A percentile compares a stretch with the other conserved stretches of the same genome.
phyloP scores from a whole-genome alignment of 345 rosid genomes.

The Microcos paniculata region DNA sequence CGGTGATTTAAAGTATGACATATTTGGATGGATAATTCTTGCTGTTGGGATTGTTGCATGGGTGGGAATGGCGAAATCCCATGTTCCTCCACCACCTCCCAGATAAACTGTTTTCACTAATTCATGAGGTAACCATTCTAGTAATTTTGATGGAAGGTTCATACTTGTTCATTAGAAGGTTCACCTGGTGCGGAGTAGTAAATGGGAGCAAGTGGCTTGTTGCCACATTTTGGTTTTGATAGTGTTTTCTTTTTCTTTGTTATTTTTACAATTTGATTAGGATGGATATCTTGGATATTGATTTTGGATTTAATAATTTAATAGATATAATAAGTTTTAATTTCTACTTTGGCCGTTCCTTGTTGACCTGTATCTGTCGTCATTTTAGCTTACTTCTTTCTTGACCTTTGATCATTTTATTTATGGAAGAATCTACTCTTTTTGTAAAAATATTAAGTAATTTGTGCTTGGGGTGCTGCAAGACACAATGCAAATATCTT shows the following conservation, averaged over 20 bases:
- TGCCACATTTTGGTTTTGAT: slow-evolving; percentile 15
- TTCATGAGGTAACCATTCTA: slow-evolving; percentile 19
- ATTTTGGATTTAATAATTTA: not conserved
- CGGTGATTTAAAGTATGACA: slow-evolving; percentile 57
- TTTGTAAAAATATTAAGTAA: not conserved
- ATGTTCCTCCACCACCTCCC: slow-evolving; percentile 39
- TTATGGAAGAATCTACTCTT: not conserved
- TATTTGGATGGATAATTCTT: slow-evolving; percentile 71
- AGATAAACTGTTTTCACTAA: slow-evolving; percentile 18
- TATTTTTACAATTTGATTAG: slow-evolving; percentile 3
- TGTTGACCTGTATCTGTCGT: not conserved
- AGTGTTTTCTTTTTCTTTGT: not conserved
- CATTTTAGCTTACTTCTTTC: not conserved
- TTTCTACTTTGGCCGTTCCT: slow-evolving; percentile 1
- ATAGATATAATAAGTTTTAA: not conserved
- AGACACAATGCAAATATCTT: not conserved
- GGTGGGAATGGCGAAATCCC: slow-evolving; percentile 60
- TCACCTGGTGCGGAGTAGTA: slow-evolving; percentile 17
- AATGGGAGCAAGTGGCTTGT: slow-evolving; percentile 15
- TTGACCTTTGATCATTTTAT: not conserved
- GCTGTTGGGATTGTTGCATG: slow-evolving; percentile 57
- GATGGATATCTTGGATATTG: slow-evolving; percentile 10
- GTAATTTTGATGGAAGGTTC: slow-evolving; percentile 21
- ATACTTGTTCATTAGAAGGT: not conserved
- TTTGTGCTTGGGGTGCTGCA: not conserved